phyloP scores from a whole-genome alignment of 2,329 filamentous ascomycete species.

The Grosmannia huntii region DNA sequence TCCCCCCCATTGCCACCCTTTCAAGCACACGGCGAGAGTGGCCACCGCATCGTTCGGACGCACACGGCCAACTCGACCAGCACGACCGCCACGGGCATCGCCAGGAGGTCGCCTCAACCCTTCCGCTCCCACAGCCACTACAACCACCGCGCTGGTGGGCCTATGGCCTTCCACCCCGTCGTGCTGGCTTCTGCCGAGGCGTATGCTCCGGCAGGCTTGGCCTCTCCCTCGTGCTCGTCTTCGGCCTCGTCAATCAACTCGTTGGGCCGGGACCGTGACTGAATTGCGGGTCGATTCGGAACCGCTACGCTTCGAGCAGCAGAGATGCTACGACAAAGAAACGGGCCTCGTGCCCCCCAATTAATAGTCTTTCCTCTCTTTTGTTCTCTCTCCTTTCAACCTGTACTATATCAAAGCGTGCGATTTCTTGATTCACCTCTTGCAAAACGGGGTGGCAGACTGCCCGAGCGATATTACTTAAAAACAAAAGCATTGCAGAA shows the following conservation, averaged over 20 bases:
- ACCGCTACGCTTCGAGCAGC: no score
- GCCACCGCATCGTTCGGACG: neutral
- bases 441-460: neutral
- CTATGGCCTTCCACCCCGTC: conserved; percentile 7
- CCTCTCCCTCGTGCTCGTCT: conserved; percentile 7
- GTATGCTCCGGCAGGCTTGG: conserved; percentile 8
- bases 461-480: neutral
- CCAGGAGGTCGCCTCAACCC: neutral
- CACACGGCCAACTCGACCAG: neutral
- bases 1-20: neutral
- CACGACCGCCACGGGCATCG: neutral
- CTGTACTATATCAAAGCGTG: neutral
- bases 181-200: conserved; percentile 8
- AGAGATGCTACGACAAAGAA: neutral
- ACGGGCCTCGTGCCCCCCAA: neutral
- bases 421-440: neutral
- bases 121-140: neutral
- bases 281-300: neutral
- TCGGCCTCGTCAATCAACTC: conserved; percentile 4
- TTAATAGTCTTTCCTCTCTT: neutral
- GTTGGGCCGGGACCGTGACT: neutral
- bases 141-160: neutral
- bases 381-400: neutral
- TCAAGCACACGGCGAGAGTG: neutral
- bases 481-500: neutral